phyloP scores from a whole-genome alignment of 2,329 filamentous ascomycete genomes.

The Thelonectria blattea region DNA sequence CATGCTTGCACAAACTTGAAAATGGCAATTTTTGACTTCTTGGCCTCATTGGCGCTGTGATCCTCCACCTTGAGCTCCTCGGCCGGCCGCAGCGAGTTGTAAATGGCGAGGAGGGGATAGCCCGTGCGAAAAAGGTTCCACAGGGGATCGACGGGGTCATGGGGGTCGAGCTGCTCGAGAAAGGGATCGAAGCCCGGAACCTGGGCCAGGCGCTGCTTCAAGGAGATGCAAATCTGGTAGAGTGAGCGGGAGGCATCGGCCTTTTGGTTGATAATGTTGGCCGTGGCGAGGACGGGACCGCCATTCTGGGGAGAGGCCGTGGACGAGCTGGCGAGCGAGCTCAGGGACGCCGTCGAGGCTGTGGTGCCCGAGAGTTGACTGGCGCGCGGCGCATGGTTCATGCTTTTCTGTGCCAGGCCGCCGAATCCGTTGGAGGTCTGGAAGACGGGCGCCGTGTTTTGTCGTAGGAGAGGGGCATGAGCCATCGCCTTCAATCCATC shows the following conservation, averaged over 20 bases:
- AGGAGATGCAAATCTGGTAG: slow-evolving; percentile 90
- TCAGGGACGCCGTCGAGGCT: slow-evolving; percentile 59
- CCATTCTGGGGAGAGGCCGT: slow-evolving; percentile 54
- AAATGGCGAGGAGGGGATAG: slow-evolving; percentile 84
- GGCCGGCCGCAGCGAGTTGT: slow-evolving; percentile 80
- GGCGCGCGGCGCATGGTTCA: slow-evolving; percentile 60
- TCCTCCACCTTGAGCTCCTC: slow-evolving; percentile 73
- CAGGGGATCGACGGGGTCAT: slow-evolving; percentile 83
- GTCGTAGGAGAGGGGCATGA: slow-evolving; percentile 65
- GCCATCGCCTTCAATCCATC: slow-evolving; percentile 61
- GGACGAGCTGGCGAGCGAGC: slow-evolving; percentile 53
- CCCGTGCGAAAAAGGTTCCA: slow-evolving; percentile 89
- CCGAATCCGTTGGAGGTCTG: slow-evolving; percentile 55
- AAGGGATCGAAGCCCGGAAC: slow-evolving; percentile 84
- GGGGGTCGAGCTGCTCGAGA: slow-evolving; percentile 73
- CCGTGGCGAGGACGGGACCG: slow-evolving; percentile 74
- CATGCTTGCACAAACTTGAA: slow-evolving; percentile 94
- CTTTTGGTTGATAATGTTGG: slow-evolving; percentile 97
- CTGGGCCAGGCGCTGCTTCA: slow-evolving; percentile 80
- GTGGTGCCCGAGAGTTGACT: slow-evolving; percentile 70
- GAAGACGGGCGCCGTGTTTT: slow-evolving; percentile 63
- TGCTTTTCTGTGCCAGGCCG: slow-evolving; percentile 52
- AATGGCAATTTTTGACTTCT: slow-evolving; percentile 83
- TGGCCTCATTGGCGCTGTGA: slow-evolving; percentile 66
- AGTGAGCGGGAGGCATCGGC: slow-evolving; percentile 90